These are phyloP conservation scores for Lasiosphaeriaceae sp. DNA, from an alignment of 495 filamentous ascomycete species.

Conservation along the genomic window DNA sequence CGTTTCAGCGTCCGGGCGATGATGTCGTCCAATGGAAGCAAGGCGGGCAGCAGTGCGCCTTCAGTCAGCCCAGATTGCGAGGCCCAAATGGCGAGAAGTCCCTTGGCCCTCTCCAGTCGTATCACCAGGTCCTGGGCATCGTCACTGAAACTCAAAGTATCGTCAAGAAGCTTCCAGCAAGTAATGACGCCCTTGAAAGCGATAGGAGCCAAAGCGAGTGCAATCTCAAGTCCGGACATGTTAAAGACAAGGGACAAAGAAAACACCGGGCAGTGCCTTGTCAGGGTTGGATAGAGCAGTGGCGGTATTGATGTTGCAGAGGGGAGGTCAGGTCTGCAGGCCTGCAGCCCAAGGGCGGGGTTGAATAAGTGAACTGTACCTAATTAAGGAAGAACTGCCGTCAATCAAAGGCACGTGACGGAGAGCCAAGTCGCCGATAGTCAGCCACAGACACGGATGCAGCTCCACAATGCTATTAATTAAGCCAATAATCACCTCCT, in stretches of 20 bases:
- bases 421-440: too few relatives aligned
- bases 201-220: background rate
- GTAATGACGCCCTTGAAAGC: background rate
- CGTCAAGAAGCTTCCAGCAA: background rate
- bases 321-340: too few relatives aligned
- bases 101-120: background rate
- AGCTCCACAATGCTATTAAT: too few relatives aligned
- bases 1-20: background rate
- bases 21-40: background rate
- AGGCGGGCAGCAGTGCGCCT: background rate
- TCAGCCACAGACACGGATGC: too few relatives aligned
- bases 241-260: background rate
- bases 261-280: background rate
- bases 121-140: background rate
- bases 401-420: too few relatives aligned
- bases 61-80: background rate
- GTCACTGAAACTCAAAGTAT: background rate
- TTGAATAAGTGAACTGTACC: too few relatives aligned
- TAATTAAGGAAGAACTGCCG: too few relatives aligned
- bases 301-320: too few relatives aligned
- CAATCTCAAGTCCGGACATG: background rate
- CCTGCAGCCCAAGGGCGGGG: too few relatives aligned
- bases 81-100: background rate
- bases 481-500: too few relatives aligned
- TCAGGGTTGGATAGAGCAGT: too few relatives aligned